Evolutionary conservation across 164 flowering plant genomes (phyloP), one percentile per base, ranked within the genome.

Genomic region (Chimonanthus salicifolius): DNA sequence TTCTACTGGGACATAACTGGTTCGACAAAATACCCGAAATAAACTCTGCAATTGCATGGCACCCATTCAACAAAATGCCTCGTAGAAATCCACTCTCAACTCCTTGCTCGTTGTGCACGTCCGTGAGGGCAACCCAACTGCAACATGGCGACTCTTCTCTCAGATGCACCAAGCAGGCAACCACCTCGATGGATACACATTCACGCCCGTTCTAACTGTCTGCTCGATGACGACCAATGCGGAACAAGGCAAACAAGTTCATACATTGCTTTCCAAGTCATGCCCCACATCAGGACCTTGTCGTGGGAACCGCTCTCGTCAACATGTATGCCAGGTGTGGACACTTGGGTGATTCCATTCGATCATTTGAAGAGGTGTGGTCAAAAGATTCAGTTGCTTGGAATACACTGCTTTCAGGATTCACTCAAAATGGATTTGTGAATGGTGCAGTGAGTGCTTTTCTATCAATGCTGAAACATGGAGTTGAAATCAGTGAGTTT

Each of bases 251-350:
- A 69, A 44, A 63, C 89, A 82, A 75, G 82, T 84, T 20, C 92
- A 89, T 68, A 72, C 71, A 3, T 49, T 85, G 67, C 78, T 83
- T 79, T 75, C 84, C 15, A 89, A 83, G 77, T 69, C 71, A 2
- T 11, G 16, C 16, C 86, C 87, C 49, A 15, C 45, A 2, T 54
- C 80, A 0, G 83, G 78, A 72, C 75, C 78, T 18, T 18, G 78
- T 85, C 33, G 49, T 85, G 8, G 73, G 82, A 47, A 89, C 92
- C 16, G 85, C 89, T 2, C 74, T 89, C 3, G 64, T 89, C 69
- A 84, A 83, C 74, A 77, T 85, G 87, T 87, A 89, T 65, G 83
- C 85, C 54, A 86, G 86, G 72, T 74, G 76, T 49, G 86, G 86
- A 0, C 20, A 21, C 4, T 60, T 83, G 74, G 72, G 20, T 62